Evolutionary conservation across 495 filamentous ascomycete genomes (phyloP).

Genomic region (Annulohypoxylon moriforme): DNA sequence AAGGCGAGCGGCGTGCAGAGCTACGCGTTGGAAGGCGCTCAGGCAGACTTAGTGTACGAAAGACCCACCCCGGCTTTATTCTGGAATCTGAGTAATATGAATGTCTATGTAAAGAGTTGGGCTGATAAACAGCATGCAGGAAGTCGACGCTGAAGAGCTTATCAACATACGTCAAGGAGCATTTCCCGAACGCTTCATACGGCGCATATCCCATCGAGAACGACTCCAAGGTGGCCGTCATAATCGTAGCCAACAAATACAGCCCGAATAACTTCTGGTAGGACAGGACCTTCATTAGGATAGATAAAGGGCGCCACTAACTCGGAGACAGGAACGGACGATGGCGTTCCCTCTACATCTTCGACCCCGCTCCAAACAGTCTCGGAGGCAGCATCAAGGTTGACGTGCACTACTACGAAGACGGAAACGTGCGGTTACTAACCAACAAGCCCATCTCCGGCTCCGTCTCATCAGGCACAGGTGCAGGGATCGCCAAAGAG

Average conservation of each 20-base stretch:
- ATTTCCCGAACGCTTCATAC: conserved; percentile 84
- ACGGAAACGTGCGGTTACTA: conserved; percentile 93
- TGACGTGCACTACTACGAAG: conserved; percentile 99
- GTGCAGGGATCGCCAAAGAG: conserved; percentile 74
- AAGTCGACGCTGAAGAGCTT: conserved; percentile 85
- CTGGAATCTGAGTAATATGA: neutral
- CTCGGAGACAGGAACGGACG: conserved; percentile 80
- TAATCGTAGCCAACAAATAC: conserved; percentile 95
- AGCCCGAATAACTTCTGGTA: conserved; percentile 98
- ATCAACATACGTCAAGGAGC: conserved; percentile 81
- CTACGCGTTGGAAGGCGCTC: conserved; percentile 79
- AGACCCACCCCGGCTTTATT: neutral
- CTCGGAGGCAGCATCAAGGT: conserved; percentile 78
- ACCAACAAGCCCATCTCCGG: conserved; percentile 79
- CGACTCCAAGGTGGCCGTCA: conserved; percentile 78
- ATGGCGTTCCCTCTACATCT: conserved; percentile 89
- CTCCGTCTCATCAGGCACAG: conserved; percentile 69
- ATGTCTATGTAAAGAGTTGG: neutral
- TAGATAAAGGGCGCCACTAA: neutral
- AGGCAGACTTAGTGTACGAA: conserved; percentile 81
- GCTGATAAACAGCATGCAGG: conserved; percentile 53
- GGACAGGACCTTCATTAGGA: neutral
- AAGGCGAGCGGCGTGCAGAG: conserved; percentile 87
- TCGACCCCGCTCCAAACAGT: conserved; percentile 69
- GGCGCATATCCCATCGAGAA: conserved; percentile 83